Evolutionary conservation across 2,329 filamentous ascomycete species (phyloP), one percentile per base, ranked within the genome.

Genomic region (Aspergillus tanneri): DNA sequence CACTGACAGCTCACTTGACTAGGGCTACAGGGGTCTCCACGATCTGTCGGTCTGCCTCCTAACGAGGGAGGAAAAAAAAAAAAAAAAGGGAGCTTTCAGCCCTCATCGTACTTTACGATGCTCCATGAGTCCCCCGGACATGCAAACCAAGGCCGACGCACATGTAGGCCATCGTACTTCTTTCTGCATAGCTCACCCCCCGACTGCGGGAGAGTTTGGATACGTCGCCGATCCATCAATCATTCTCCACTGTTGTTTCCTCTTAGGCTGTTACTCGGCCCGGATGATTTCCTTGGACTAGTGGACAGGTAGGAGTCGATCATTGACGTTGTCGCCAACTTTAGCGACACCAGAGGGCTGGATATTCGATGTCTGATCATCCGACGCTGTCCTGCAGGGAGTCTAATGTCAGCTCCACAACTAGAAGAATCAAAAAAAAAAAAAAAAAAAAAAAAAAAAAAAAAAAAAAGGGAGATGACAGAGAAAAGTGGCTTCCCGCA

Each of bases 181-280:
- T 22, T 38, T 38, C 39, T 42, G 21, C 32, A 24, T 11, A 16
- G 16, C 41, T 46, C 43, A 34, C 14, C 14, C 30, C 46, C 49
- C 39, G 40, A 48, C 43, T 43, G 44, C 32, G 23, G 39, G 35
- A 46, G 51, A 47, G 23, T 46, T 53, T 53, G 23, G 50, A 57
- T 50, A 53, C 38, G 36, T 55, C 50, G 48, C 32, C 43, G 47
- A 55, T 55, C 47, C 35, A 46, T 47, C 27, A 41, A 22, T 23
- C 28, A n/a, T n/a, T 30, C 45, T 40, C 41, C 45, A 43, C 47
- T 32, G 21, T 28, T 43, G 22, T 18, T 36, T 32, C 30, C 22
- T 35, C 30, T 28, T 27, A n/a, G n/a, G n/a, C n/a, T 41, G 37
- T 49, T n/a, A 53, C 30, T 47, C 44, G 48, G 39, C 21, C 34